These are phyloP conservation scores for Tilletia caries DNA, from an alignment of 1,284 basidiomycete genomes.

Conservation along the genomic window DNA sequence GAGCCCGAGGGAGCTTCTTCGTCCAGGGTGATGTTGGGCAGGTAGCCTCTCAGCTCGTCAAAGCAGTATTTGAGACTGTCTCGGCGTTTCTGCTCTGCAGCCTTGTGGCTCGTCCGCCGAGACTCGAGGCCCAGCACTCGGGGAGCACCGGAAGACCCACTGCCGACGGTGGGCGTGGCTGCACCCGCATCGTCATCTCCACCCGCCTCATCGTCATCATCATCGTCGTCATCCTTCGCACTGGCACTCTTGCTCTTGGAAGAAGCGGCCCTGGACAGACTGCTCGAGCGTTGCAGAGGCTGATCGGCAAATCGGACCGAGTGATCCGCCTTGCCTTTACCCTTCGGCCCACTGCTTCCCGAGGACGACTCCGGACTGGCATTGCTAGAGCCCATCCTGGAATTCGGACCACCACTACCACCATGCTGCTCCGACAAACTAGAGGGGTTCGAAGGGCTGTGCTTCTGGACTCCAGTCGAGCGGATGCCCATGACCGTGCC, in stretches of 20 bases:
- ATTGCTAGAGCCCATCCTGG: neutral
- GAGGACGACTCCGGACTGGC: slow-evolving; percentile 6
- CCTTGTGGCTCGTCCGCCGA: slow-evolving; percentile 91
- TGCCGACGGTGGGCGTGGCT: slow-evolving; percentile 30
- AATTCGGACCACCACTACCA: no score
- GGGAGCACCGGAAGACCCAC: slow-evolving; percentile 38
- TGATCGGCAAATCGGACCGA: slow-evolving; percentile 6
- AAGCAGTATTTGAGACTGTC: slow-evolving; percentile 94
- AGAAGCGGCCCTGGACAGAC: neutral
- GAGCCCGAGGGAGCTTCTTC: slow-evolving; percentile 49
- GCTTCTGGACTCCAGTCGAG: neutral
- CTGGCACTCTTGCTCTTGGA: no score
- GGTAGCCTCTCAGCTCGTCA: slow-evolving; percentile 80
- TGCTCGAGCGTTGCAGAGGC: neutral
- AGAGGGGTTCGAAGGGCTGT: neutral
- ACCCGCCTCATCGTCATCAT: neutral
- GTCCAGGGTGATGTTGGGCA: slow-evolving; percentile 61
- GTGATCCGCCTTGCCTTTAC: slow-evolving; percentile 4
- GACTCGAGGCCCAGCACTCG: slow-evolving; percentile 50
- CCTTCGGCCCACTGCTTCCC: slow-evolving; percentile 11
- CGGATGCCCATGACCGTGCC: slow-evolving; percentile 48
- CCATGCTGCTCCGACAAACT: neutral
- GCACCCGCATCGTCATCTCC: neutral
- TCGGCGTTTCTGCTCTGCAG: slow-evolving; percentile 91
- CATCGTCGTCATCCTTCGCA: neutral